A percentile compares a stretch with the other conserved stretches of the same genome.
These are phyloP conservation scores for Boletus subcaerulescens DNA, from an alignment of 768 basidiomycete species.

Conservation along the genomic window DNA sequence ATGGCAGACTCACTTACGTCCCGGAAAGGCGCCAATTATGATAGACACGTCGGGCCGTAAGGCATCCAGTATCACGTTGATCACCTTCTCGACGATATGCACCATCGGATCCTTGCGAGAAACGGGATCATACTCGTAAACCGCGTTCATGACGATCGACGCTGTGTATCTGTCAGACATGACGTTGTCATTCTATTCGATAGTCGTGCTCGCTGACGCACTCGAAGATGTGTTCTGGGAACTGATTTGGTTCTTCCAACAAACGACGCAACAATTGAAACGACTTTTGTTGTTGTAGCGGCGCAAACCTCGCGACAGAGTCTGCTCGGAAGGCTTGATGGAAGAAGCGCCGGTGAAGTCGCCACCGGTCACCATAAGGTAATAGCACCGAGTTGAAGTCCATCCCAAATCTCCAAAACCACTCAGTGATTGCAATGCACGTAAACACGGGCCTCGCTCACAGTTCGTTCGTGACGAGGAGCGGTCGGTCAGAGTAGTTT, in stretches of 20 bases:
- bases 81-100: conserved; percentile 4
- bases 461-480: conserved; percentile 12
- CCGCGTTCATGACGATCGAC: conserved; percentile 10
- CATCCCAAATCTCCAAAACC: conserved; percentile 6
- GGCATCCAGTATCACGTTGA: conserved; percentile 3
- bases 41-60: conserved; percentile 8
- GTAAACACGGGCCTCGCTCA: neutral
- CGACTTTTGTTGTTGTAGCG: conserved; percentile 27
- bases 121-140: conserved; percentile 15
- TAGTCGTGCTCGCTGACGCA: neutral
- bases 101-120: conserved; percentile 9
- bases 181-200: neutral
- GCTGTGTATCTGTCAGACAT: conserved; percentile 7
- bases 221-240: conserved; percentile 34
- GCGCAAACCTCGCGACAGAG: conserved; percentile 20
- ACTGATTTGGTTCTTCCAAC: conserved; percentile 28
- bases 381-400: conserved; percentile 18
- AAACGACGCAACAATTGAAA: conserved; percentile 30
- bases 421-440: neutral
- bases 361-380: conserved; percentile 32
- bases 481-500: conserved; percentile 52
- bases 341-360: conserved; percentile 26
- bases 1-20: conserved; percentile 1
- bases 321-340: conserved; percentile 18
- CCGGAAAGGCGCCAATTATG: conserved; percentile 12